phyloP scores from a whole-genome alignment of 805 yeast genomes.

The Starmera caribaea region DNA sequence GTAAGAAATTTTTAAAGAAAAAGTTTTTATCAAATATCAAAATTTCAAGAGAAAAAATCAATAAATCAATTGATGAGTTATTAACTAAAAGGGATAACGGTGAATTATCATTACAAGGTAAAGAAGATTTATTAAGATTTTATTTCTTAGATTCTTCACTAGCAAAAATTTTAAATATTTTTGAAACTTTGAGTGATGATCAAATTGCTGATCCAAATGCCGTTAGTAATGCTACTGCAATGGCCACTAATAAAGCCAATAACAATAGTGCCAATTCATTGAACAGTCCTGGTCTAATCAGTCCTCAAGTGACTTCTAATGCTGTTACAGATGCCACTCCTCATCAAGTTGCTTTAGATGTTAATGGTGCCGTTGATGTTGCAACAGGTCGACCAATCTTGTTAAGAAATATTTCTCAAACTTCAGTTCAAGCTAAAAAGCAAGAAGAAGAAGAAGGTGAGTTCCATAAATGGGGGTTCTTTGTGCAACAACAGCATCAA shows the following conservation, averaged over 20 bases:
- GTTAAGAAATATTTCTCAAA: slow-evolving; percentile 53
- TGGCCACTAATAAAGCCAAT: slow-evolving; percentile 3
- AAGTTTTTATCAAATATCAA: slow-evolving; percentile 33
- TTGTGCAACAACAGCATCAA: slow-evolving; percentile 52
- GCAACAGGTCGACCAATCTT: slow-evolving; percentile 65
- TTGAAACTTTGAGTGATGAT: slow-evolving; percentile 16
- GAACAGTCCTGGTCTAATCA: slow-evolving; percentile 2
- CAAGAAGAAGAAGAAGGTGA: slow-evolving; percentile 92
- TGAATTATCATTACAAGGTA: slow-evolving; percentile 54
- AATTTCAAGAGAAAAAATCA: slow-evolving; percentile 29
- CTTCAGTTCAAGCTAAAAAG: slow-evolving; percentile 56
- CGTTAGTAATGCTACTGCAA: slow-evolving; percentile 2
- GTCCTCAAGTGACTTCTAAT: neutral
- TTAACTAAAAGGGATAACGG: slow-evolving; percentile 46
- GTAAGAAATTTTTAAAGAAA: slow-evolving; percentile 27
- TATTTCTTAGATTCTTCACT: slow-evolving; percentile 63
- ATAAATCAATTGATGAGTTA: slow-evolving; percentile 43
- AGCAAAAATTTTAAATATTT: slow-evolving; percentile 37
- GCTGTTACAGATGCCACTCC: slow-evolving; percentile 26
- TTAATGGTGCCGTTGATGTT: slow-evolving; percentile 53
- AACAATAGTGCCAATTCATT: slow-evolving; percentile 15
- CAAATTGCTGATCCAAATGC: slow-evolving; percentile 5
- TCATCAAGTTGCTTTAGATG: slow-evolving; percentile 65
- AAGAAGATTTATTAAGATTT: slow-evolving; percentile 63
- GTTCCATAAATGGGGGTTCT: slow-evolving; percentile 77